A percentile compares a stretch with the other conserved stretches of the same genome.
Evolutionary conservation across 345 rosid genomes (phyloP).

Genomic region (Tarenaya hassleriana): DNA sequence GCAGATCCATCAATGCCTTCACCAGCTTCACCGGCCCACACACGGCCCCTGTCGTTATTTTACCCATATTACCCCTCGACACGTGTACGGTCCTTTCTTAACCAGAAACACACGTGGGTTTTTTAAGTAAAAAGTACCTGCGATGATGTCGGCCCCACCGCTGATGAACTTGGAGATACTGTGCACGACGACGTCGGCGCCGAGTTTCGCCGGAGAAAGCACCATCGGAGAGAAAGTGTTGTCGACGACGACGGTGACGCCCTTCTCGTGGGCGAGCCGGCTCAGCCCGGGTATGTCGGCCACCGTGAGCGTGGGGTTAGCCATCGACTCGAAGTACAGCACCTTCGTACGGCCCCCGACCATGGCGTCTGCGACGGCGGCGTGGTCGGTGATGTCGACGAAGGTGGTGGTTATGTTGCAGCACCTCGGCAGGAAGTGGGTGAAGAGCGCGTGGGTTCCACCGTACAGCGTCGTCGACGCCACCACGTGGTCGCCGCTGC

Average conservation of each 20-base stretch:
- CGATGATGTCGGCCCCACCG: slow-evolving; percentile 94
- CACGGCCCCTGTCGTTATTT: slow-evolving; percentile 58
- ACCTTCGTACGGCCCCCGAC: slow-evolving; percentile 64
- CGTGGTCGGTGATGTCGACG: slow-evolving; percentile 58
- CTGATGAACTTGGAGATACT: slow-evolving; percentile 93
- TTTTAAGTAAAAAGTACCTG: slow-evolving; percentile 57
- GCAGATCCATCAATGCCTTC: slow-evolving; percentile 93
- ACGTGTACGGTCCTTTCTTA: slow-evolving; percentile 33
- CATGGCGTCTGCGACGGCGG: slow-evolving; percentile 50
- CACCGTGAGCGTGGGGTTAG: slow-evolving; percentile 77
- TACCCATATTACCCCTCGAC: too few species aligned
- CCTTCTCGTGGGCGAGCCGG: slow-evolving; percentile 72
- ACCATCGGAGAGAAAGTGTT: slow-evolving; percentile 93
- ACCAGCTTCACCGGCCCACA: slow-evolving; percentile 79
- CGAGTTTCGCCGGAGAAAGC: slow-evolving; percentile 79
- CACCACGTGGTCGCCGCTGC: slow-evolving; percentile 95
- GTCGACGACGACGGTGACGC: slow-evolving; percentile 73
- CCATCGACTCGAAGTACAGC: slow-evolving; percentile 75
- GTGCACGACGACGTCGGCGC: slow-evolving; percentile 90
- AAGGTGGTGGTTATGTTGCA: slow-evolving; percentile 85
- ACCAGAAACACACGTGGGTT: too few species aligned
- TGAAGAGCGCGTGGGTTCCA: slow-evolving; percentile 84
- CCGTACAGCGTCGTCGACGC: slow-evolving; percentile 76
- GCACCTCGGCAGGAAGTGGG: slow-evolving; percentile 74
- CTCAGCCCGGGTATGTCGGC: slow-evolving; percentile 78